phyloP scores from a whole-genome alignment of 1,284 basidiomycete species.

The Schizophyllum amplum region DNA sequence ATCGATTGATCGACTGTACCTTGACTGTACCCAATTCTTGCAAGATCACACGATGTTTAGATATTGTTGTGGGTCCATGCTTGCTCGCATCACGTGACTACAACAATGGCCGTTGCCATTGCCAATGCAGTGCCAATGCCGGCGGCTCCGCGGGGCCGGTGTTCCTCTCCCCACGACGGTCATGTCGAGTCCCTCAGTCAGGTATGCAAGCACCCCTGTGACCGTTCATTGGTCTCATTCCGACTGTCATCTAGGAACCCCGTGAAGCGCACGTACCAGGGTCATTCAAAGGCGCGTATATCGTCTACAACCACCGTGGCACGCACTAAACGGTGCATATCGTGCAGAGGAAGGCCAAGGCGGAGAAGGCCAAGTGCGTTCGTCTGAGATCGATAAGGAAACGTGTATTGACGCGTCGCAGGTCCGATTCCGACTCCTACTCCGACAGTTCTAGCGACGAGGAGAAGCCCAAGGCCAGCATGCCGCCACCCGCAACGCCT shows the following conservation, averaged over 20 bases:
- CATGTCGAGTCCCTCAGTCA: background rate
- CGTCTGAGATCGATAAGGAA: background rate
- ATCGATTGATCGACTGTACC: no score
- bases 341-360: background rate
- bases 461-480: background rate
- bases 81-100: no score
- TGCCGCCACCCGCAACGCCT: background rate
- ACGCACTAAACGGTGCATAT: background rate
- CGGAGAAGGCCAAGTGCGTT: constrained; percentile 4
- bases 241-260: constrained; percentile 1
- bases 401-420: background rate
- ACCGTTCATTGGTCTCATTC: background rate
- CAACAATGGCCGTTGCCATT: no score
- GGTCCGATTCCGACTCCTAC: no score
- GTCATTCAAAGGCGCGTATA: constrained; percentile 10
- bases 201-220: background rate
- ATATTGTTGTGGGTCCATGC: no score
- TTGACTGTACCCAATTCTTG: no score
- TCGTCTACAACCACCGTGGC: background rate
- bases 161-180: background rate
- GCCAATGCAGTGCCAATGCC: background rate
- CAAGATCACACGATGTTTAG: no score
- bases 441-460: background rate
- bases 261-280: constrained; percentile 11
- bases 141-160: no score